A percentile compares a stretch with the other conserved stretches of the same genome.
phyloP scores from a whole-genome alignment of 73 alveolate species.

The Chromera velia region DNA sequence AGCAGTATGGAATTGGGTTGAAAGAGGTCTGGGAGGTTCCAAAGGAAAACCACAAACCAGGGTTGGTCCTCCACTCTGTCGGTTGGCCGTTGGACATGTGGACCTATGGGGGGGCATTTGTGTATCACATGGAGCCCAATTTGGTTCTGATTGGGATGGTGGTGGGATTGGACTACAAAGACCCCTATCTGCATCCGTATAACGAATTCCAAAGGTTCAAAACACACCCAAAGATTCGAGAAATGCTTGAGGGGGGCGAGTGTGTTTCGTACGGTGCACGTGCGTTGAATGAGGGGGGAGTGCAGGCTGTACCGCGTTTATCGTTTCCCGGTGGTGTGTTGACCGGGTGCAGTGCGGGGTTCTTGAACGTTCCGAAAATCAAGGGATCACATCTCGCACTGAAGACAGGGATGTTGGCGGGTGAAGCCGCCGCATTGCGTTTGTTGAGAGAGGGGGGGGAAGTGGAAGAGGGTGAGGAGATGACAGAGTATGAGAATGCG shows the following conservation, averaged over 20 bases:
- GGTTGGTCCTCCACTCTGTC: slow-evolving; percentile 79
- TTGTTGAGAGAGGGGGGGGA: slow-evolving; percentile 1
- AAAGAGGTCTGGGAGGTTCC: slow-evolving; percentile 82
- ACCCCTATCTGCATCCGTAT: slow-evolving; percentile 62
- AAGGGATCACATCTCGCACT: slow-evolving; percentile 74
- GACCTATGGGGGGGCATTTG: slow-evolving; percentile 84
- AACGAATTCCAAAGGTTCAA: slow-evolving; percentile 69
- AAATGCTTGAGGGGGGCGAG: slow-evolving; percentile 62
- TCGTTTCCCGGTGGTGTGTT: slow-evolving; percentile 80
- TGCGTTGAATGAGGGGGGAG: slow-evolving; percentile 81
- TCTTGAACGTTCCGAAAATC: slow-evolving; percentile 81
- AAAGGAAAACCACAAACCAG: slow-evolving; percentile 53
- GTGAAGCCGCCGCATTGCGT: slow-evolving; percentile 46
- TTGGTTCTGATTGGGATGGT: slow-evolving; percentile 53
- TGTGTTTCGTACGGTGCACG: slow-evolving; percentile 91
- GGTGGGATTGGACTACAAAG: slow-evolving; percentile 81
- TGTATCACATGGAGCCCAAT: slow-evolving; percentile 76
- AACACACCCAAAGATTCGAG: slow-evolving; percentile 63
- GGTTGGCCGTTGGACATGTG: slow-evolving; percentile 80
- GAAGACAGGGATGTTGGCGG: slow-evolving; percentile 72
- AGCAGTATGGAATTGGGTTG: slow-evolving; percentile 79
- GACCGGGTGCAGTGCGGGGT: slow-evolving; percentile 86
- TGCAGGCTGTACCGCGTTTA: slow-evolving; percentile 80
- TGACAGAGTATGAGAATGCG: background rate
- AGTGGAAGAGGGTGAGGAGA: slow-evolving; percentile 5